Base-by-base conservation (phyloP, 2,329 filamentous ascomycete species). In the Microascus cirrosus region DNA sequence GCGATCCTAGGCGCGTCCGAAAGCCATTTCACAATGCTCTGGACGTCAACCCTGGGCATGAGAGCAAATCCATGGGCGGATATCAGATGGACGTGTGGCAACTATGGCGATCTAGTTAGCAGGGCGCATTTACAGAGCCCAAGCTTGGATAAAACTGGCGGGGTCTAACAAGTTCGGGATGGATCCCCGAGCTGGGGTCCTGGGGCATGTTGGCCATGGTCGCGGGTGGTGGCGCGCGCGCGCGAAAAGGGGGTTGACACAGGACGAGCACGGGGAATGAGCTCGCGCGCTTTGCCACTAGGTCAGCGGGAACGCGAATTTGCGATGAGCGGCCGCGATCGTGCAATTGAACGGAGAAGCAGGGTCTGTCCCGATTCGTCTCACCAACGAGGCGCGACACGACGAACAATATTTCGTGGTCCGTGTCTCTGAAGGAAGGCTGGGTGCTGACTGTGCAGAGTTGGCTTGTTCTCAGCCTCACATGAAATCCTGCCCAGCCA, bases 1-100 rank as follows among this genome's bases (percentile, higher is more conserved):
- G 92, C 87, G 61, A 96, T 87, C 67, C 89, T 87, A 10, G 92
- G 90, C 45, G 91, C 92, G 66, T 85, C 83, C 67, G 92, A 79
- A 60, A 97, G 82, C 79, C 90, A 93, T 66, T 89, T 86, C 61
- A 90, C 86, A 28, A 93, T 89, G 63, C 92, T 87, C 59, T 87
- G 82, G 34, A 89, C 77, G 64, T 86, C 83, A 63, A 95, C 78
- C 56, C 83, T 81, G 55, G 84, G 83, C 67, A 88, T 83, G 60
- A 82, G 74, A 2, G 93, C 89, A 71, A 92, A 96, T 65, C 87
- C 83, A 69, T 87, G 88, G 48, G 85, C 86, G 54, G 91, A 96
- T 62, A 96, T 78, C 61, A 96, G 83, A 71, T 97, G 93, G 65
- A 96, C 84, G 75, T 97, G 93, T 57, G 85, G 86, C 68, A 95